These are phyloP conservation scores for Mallotus repandus DNA, from an alignment of 441 rosid species.

Conservation along the genomic window DNA sequence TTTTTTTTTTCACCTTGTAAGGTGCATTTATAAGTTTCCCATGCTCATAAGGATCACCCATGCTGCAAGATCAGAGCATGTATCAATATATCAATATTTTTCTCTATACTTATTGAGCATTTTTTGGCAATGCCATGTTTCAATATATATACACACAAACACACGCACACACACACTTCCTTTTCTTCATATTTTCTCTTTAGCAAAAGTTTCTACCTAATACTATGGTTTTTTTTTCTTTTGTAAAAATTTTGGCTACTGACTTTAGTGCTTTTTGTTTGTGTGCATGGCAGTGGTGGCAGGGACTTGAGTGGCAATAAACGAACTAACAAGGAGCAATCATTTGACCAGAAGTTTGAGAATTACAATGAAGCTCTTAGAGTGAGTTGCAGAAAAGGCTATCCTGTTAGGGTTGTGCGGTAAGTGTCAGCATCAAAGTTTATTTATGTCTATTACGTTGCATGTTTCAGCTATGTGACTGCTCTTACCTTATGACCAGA, in stretches of 20 bases:
- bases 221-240: background rate
- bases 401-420: slow-evolving; percentile 90
- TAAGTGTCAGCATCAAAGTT: slow-evolving; percentile 9
- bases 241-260: too few species aligned
- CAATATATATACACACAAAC: too few species aligned
- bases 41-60: background rate
- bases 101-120: background rate
- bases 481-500: background rate
- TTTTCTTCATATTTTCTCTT: background rate
- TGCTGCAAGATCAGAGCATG: background rate
- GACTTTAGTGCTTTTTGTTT: slow-evolving; percentile 3
- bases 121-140: background rate
- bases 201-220: background rate
- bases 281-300: slow-evolving; percentile 56
- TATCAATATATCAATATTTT: background rate
- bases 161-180: too few species aligned
- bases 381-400: slow-evolving; percentile 73
- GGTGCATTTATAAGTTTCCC: too few species aligned
- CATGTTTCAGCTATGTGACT: background rate
- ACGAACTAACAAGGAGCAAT: slow-evolving; percentile 68
- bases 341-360: slow-evolving; percentile 69
- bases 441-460: background rate
- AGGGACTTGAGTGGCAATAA: slow-evolving; percentile 78
- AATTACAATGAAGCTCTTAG: slow-evolving; percentile 61
- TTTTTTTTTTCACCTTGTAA: background rate